Percentiles rank a stretch among this genome's conserved stretches.
Conservation (phyloP, 2,329 filamentous ascomycete species). For the Oidium heveae region DNA sequence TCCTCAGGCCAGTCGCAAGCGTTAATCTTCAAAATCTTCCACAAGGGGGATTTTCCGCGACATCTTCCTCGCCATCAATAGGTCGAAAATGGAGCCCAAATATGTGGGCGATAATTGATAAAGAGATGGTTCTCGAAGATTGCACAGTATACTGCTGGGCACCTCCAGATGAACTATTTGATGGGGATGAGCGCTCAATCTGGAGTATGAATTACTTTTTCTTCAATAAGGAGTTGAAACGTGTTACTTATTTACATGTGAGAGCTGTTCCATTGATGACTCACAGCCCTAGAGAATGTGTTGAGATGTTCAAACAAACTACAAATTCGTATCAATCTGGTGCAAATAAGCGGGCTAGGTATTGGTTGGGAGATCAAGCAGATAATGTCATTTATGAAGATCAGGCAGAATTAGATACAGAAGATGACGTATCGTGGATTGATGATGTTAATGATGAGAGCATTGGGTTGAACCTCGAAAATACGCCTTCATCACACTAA, state of each 20-base stretch:
- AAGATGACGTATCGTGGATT: slow-evolving; percentile 2
- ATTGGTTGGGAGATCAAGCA: slow-evolving; percentile 56
- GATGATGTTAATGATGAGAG: too few relatives aligned
- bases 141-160: slow-evolving; percentile 79
- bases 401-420: slow-evolving; percentile 16
- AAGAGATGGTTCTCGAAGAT: slow-evolving; percentile 77
- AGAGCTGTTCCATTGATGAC: slow-evolving; percentile 63
- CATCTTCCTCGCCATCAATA: slow-evolving; percentile 16
- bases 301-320: slow-evolving; percentile 11
- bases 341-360: slow-evolving; percentile 58
- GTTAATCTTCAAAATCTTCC: slow-evolving; percentile 15
- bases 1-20: slow-evolving; percentile 43
- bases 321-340: slow-evolving; percentile 19
- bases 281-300: slow-evolving; percentile 26
- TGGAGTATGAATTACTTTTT: slow-evolving; percentile 97
- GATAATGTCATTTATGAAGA: slow-evolving; percentile 14
- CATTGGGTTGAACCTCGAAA: too few relatives aligned
- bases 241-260: slow-evolving; percentile 82
- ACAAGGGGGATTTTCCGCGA: slow-evolving; percentile 15
- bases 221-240: slow-evolving; percentile 79
- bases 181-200: slow-evolving; percentile 63
- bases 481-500: too few relatives aligned
- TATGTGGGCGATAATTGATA: slow-evolving; percentile 81
- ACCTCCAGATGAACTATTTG: slow-evolving; percentile 72
- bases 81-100: slow-evolving; percentile 53